phyloP scores from a whole-genome alignment of 495 filamentous ascomycete species.

The Neurospora sp. region DNA sequence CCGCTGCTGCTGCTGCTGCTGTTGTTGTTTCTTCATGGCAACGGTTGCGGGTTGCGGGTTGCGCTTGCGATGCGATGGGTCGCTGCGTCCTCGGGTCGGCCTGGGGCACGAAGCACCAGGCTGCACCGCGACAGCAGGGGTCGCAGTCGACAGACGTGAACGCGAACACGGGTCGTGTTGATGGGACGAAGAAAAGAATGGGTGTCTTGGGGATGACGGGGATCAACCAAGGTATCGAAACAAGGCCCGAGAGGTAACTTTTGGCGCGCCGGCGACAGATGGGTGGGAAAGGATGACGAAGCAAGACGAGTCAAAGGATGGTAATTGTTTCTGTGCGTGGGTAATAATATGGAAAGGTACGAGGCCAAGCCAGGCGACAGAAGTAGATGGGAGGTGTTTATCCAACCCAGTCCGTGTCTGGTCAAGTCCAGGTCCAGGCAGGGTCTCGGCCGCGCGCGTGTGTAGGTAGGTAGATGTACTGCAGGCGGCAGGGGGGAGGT shows the following conservation, averaged over 20 bases:
- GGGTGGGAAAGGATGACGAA: neutral
- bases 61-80: neutral
- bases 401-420: neutral
- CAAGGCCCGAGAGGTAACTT: neutral
- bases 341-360: neutral
- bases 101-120: slow-evolving; percentile 22
- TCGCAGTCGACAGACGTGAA: slow-evolving; percentile 3
- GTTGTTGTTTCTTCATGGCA: slow-evolving; percentile 22
- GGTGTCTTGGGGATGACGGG: neutral
- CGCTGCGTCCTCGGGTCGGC: slow-evolving; percentile 13
- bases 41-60: neutral
- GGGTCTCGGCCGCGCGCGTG: neutral
- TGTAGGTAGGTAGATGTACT: neutral
- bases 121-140: slow-evolving; percentile 13
- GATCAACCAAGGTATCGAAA: neutral
- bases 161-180: neutral
- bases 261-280: neutral
- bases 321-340: neutral
- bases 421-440: neutral
- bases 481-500: neutral
- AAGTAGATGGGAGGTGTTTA: neutral
- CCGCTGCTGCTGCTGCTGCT: slow-evolving; percentile 9
- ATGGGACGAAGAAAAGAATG: neutral
- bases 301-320: neutral
- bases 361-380: neutral